Percentiles rank a stretch among this genome's conserved stretches.
Evolutionary conservation across 129 eudicot genomes (phyloP).

Genomic region (Flaveria sonorensis): DNA sequence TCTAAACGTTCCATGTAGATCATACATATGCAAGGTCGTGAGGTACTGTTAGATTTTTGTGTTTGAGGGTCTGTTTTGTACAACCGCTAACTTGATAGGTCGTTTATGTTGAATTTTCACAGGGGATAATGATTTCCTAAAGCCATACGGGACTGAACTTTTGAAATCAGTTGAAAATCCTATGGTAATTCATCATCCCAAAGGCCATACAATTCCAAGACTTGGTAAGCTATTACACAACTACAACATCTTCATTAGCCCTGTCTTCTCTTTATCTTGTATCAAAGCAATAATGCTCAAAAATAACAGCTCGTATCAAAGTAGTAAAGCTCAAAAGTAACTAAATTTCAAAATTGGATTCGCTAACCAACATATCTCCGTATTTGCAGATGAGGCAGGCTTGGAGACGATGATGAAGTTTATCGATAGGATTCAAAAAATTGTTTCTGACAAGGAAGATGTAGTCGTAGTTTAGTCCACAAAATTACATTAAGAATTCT

Average conservation of each 20-base stretch:
- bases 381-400: conserved; percentile 55
- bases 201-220: conserved; percentile 82
- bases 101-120: neutral
- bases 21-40: neutral
- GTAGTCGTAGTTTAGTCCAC: conserved; percentile 2
- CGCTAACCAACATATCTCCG: neutral
- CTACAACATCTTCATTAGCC: neutral
- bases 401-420: conserved; percentile 50
- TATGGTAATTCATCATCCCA: conserved; percentile 78
- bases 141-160: conserved; percentile 53
- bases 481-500: neutral
- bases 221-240: conserved; percentile 43
- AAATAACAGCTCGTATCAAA: too few relatives aligned
- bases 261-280: neutral
- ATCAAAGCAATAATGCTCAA: neutral
- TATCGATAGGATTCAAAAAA: conserved; percentile 56
- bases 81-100: neutral
- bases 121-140: conserved; percentile 76
- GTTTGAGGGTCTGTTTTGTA: neutral
- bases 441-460: conserved; percentile 39
- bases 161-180: conserved; percentile 57
- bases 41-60: neutral
- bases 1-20: neutral
- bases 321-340: too few relatives aligned
- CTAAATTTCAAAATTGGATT: neutral